Percentiles rank a stretch among this genome's conserved stretches.
Conservation (phyloP, 352 stramenopile species). For the Globisporangium middletonii region DNA sequence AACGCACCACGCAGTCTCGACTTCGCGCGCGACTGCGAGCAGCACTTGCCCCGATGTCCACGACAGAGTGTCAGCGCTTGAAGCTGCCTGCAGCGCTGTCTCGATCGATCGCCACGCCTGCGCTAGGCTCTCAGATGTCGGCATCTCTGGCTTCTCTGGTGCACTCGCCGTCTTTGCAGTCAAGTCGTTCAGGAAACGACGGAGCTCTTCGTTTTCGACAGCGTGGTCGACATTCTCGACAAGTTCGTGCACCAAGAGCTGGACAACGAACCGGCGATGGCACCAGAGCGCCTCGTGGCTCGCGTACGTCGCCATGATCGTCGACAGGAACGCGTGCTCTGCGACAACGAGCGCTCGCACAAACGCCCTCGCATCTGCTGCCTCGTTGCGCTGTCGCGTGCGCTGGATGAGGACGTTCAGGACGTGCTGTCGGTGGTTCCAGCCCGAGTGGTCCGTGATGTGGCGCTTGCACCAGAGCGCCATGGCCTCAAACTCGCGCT, state of each 20-base stretch:
- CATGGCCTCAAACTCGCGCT: slow-evolving; percentile 48
- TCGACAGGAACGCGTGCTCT: slow-evolving; percentile 50
- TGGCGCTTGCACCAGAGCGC: slow-evolving; percentile 55
- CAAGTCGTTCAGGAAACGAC: neutral
- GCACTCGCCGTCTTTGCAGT: neutral
- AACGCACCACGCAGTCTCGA: slow-evolving; percentile 37
- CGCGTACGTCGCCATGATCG: slow-evolving; percentile 40
- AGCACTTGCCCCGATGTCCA: slow-evolving; percentile 1
- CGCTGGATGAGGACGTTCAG: slow-evolving; percentile 25
- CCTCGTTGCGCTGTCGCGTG: neutral
- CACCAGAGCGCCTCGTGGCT: slow-evolving; percentile 73
- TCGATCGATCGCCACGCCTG: neutral
- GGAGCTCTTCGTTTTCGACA: neutral
- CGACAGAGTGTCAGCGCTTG: neutral
- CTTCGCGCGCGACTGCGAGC: slow-evolving; percentile 24
- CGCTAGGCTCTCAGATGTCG: neutral
- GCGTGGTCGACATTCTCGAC: neutral
- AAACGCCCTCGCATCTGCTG: neutral
- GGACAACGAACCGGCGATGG: slow-evolving; percentile 62
- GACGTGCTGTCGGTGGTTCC: slow-evolving; percentile 72
- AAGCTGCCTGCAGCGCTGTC: neutral
- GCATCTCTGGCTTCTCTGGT: neutral
- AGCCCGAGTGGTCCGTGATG: slow-evolving; percentile 71
- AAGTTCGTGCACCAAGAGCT: slow-evolving; percentile 27
- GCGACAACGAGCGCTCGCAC: slow-evolving; percentile 19